Conservation (phyloP, 176 grass and related monocot species). For the Bonia amplexicaulis region DNA sequence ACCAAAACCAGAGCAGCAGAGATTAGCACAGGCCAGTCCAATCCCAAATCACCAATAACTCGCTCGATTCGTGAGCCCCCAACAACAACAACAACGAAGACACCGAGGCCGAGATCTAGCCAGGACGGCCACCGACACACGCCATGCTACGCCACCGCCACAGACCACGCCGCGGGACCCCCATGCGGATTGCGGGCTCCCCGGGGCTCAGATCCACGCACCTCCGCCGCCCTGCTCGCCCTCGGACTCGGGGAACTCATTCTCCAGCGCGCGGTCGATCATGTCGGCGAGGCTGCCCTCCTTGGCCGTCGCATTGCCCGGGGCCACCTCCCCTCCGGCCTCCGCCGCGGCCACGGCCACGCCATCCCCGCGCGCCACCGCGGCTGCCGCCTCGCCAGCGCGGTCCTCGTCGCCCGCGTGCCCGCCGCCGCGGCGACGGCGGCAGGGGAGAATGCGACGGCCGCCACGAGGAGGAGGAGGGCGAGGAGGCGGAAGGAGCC, state of each 20-base stretch:
- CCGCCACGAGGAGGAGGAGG: constrained; percentile 23
- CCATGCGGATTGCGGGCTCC: not conserved
- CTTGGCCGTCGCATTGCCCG: constrained; percentile 57
- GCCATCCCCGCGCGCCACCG: constrained; percentile 7
- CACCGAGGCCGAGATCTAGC: constrained; percentile 37
- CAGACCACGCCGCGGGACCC: not conserved
- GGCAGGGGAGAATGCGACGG: not conserved
- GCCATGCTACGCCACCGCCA: not conserved
- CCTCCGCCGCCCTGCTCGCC: constrained; percentile 87
- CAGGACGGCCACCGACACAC: constrained; percentile 7
- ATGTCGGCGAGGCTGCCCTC: constrained; percentile 87
- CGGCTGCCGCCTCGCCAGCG: constrained; percentile 22
- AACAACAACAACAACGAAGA: too few relatives aligned
- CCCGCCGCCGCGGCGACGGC: not conserved
- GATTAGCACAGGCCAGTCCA: constrained; percentile 25
- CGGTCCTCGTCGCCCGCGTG: constrained; percentile 10
- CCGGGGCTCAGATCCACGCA: constrained; percentile 49
- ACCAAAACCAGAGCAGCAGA: constrained; percentile 28
- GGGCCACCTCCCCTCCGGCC: constrained; percentile 28
- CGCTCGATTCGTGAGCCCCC: not conserved
- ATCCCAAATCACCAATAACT: not conserved
- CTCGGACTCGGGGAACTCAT: constrained; percentile 94
- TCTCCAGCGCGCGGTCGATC: constrained; percentile 97
- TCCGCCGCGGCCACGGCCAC: not conserved
- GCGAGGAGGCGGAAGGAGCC: constrained; percentile 18